Evolutionary conservation across 345 rosid genomes (phyloP).

Genomic region (Gossypium longicalyx): DNA sequence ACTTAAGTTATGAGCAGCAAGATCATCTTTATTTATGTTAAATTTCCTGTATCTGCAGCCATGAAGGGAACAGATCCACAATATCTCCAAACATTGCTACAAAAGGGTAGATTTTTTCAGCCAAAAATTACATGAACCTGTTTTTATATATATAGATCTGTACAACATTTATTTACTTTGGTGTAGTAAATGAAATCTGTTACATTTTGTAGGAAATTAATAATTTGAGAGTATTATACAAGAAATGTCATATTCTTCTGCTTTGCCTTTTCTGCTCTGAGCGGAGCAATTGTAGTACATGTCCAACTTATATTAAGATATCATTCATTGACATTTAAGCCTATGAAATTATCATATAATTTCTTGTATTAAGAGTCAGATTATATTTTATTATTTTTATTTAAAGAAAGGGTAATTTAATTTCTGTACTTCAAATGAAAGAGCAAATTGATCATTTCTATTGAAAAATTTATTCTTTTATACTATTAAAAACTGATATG

Average conservation of each 20-base stretch:
- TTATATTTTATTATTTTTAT: too few species aligned
- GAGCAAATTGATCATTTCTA: too few species aligned
- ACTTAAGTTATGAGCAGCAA: background rate
- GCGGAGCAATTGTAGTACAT: background rate
- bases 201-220: background rate
- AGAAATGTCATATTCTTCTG: background rate
- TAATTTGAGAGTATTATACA: background rate
- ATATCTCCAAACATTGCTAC: background rate
- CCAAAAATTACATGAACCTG: background rate
- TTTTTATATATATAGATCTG: background rate
- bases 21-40: background rate
- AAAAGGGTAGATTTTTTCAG: background rate
- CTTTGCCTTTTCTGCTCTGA: background rate
- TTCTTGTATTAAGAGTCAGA: too few species aligned
- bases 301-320: background rate
- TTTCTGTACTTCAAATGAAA: too few species aligned
- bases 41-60: background rate
- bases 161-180: conserved; percentile 24
- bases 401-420: too few species aligned
- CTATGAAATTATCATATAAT: too few species aligned
- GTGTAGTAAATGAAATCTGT: conserved; percentile 3
- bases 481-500: too few species aligned
- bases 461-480: too few species aligned
- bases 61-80: background rate
- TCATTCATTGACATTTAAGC: too few species aligned